These are phyloP conservation scores for Scheffersomyces lignosus DNA, from an alignment of 805 yeast species.

Conservation along the genomic window DNA sequence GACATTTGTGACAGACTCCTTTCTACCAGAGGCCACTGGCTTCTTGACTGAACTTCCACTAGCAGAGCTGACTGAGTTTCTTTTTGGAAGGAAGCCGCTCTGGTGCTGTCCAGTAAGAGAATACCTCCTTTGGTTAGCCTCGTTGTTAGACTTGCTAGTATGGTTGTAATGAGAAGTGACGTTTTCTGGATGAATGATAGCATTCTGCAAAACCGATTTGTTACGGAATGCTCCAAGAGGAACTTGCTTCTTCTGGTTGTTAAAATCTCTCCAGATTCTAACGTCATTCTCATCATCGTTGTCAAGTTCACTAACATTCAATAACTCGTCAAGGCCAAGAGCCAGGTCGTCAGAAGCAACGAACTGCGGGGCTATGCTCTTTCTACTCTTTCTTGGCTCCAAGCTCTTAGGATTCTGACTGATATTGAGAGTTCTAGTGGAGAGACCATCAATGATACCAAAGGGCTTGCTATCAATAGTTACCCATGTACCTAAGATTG, in stretches of 20 bases:
- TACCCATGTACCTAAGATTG: constrained; percentile 89
- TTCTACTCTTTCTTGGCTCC: constrained; percentile 16
- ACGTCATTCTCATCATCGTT: constrained; percentile 63
- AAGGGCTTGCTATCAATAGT: constrained; percentile 78
- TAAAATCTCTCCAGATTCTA: constrained; percentile 47
- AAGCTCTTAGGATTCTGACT: constrained; percentile 7
- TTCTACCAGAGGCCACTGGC: background rate
- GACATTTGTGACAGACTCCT: background rate
- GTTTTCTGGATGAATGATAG: constrained; percentile 21
- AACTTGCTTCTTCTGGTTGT: constrained; percentile 47
- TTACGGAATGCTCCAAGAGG: constrained; percentile 92
- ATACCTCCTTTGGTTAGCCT: constrained; percentile 25
- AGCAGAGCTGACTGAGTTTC: constrained; percentile 5
- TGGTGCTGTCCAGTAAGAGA: constrained; percentile 8
- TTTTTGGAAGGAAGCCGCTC: constrained; percentile 10
- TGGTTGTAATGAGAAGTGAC: constrained; percentile 25
- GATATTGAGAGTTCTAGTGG: constrained; percentile 72
- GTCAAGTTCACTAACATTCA: constrained; percentile 86
- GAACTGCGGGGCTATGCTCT: constrained; percentile 3
- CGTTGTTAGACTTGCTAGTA: constrained; percentile 25
- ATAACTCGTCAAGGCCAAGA: constrained; percentile 68
- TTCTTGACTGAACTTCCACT: background rate
- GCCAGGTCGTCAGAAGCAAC: constrained; percentile 35
- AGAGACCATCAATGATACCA: constrained; percentile 91
- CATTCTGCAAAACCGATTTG: constrained; percentile 44